Evolutionary conservation across 2,329 filamentous ascomycete genomes (phyloP).

Genomic region (Dissoconium aciculare): DNA sequence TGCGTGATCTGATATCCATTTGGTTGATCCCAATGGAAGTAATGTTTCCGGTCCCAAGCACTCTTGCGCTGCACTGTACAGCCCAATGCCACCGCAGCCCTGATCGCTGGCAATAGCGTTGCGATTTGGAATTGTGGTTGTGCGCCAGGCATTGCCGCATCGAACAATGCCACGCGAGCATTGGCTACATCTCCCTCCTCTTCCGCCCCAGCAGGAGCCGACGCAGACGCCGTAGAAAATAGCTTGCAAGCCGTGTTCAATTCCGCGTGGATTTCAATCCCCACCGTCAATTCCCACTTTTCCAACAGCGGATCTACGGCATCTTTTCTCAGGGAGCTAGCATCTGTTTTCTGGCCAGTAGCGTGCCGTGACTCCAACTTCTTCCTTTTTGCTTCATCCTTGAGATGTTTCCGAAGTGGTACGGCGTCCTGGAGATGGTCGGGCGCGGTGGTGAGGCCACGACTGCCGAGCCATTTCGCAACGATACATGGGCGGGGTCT

Average conservation of each 20-base stretch:
- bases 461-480: constrained; percentile 19
- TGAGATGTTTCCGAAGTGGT: constrained; percentile 27
- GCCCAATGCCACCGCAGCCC: constrained; percentile 70
- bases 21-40: constrained; percentile 98
- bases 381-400: constrained; percentile 26
- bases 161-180: constrained; percentile 75
- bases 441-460: constrained; percentile 11
- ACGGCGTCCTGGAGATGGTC: constrained; percentile 15
- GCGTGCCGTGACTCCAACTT: constrained; percentile 5
- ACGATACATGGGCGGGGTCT: constrained; percentile 6
- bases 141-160: constrained; percentile 74
- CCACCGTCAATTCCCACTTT: constrained; percentile 86
- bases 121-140: constrained; percentile 74
- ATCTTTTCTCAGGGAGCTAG: constrained; percentile 6
- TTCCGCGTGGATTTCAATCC: constrained; percentile 94
- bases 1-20: constrained; percentile 96
- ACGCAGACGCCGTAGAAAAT: constrained; percentile 51
- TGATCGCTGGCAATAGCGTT: constrained; percentile 73
- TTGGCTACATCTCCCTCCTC: constrained; percentile 42
- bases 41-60: constrained; percentile 90
- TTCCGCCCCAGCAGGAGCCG: constrained; percentile 13
- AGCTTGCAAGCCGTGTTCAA: constrained; percentile 79
- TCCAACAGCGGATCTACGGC: constrained; percentile 19
- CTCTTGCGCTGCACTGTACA: constrained; percentile 65
- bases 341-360: constrained; percentile 3